Conservation (phyloP, 2,329 filamentous ascomycete species). For the Paecilomyces niveus region DNA sequence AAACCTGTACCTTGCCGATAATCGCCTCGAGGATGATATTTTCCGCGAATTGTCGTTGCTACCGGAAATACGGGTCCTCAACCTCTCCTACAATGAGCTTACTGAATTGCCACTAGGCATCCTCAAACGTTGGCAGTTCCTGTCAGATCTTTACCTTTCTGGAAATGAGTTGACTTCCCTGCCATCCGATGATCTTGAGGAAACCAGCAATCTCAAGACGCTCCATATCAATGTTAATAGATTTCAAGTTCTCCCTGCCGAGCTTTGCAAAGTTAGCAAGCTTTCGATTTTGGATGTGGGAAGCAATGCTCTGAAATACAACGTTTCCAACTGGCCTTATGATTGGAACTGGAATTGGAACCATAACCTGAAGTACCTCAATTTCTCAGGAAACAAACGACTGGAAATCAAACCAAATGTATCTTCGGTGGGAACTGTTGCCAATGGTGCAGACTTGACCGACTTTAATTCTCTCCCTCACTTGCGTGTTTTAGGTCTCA, state of each 20-base stretch:
- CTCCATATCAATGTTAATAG: conserved; percentile 97
- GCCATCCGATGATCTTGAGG: conserved; percentile 88
- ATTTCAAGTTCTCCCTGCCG: conserved; percentile 91
- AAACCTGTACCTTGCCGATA: conserved; percentile 85
- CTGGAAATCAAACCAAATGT: conserved; percentile 75
- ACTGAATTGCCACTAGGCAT: conserved; percentile 86
- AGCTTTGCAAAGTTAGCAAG: conserved; percentile 89
- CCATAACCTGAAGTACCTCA: conserved; percentile 86
- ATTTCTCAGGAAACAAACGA: conserved; percentile 92
- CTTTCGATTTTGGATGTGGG: conserved; percentile 88
- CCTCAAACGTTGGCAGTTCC: conserved; percentile 80
- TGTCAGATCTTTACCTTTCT: conserved; percentile 88
- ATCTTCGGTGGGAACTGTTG: conserved; percentile 46
- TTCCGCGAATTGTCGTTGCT: conserved; percentile 85
- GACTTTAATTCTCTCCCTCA: conserved; percentile 83
- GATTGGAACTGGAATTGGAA: conserved; percentile 99
- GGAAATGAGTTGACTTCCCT: conserved; percentile 89
- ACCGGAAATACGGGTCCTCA: conserved; percentile 77
- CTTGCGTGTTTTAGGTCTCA: conserved; percentile 80
- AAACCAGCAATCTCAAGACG: conserved; percentile 77
- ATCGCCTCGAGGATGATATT: conserved; percentile 86
- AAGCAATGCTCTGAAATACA: conserved; percentile 94
- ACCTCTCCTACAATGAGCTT: conserved; percentile 90
- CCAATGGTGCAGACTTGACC: conserved; percentile 61
- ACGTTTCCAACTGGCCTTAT: conserved; percentile 97